phyloP scores from a whole-genome alignment of 2,329 filamentous ascomycete species.

The Cercospora beticola region DNA sequence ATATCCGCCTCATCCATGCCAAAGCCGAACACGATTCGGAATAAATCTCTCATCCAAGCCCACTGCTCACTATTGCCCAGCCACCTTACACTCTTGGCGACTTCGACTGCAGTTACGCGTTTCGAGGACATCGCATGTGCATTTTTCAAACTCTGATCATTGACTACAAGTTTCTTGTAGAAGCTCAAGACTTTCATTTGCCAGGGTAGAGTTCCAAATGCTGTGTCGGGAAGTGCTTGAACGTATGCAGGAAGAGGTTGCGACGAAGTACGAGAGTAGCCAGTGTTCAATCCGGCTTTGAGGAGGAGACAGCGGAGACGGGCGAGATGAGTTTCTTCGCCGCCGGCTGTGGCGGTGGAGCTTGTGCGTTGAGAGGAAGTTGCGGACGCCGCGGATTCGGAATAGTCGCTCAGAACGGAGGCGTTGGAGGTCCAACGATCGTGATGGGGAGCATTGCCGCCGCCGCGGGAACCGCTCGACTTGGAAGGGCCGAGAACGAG shows the following conservation, averaged over 20 bases:
- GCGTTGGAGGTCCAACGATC: conserved; percentile 76
- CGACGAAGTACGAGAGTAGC: conserved; percentile 65
- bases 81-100: conserved; percentile 74
- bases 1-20: conserved; percentile 68
- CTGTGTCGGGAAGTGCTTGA: conserved; percentile 69
- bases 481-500: conserved; percentile 74
- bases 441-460: conserved; percentile 49
- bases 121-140: conserved; percentile 57
- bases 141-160: conserved; percentile 66
- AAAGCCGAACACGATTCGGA: conserved; percentile 80
- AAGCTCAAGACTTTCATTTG: conserved; percentile 71
- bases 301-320: conserved; percentile 76
- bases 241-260: conserved; percentile 70
- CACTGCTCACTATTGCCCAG: conserved; percentile 74
- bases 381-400: conserved; percentile 58
- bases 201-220: conserved; percentile 71
- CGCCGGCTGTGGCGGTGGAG: conserved; percentile 65
- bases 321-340: conserved; percentile 74
- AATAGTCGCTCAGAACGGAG: conserved; percentile 76
- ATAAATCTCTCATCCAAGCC: conserved; percentile 77
- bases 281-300: conserved; percentile 81
- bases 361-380: conserved; percentile 65
- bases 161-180: conserved; percentile 77
- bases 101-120: conserved; percentile 69
- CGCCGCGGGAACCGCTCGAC: conserved; percentile 36